Conservation (phyloP, 2,329 filamentous ascomycete species). For the Xylariaceae sp. region DNA sequence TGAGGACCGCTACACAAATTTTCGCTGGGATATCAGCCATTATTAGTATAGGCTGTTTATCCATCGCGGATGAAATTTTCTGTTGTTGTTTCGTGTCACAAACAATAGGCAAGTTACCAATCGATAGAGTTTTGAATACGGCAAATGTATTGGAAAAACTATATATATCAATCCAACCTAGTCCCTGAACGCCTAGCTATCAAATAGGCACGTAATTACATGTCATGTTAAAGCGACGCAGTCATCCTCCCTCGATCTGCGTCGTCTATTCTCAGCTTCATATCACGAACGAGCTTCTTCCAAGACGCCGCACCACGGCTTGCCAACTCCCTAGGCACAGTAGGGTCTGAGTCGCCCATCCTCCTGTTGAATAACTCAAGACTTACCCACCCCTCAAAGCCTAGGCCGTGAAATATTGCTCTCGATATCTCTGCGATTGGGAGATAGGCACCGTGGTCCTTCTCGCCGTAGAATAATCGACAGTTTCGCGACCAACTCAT, state of each 20-base stretch:
- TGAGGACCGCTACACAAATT: too few species aligned
- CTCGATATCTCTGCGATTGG: slow-evolving; percentile 61
- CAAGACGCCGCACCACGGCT: slow-evolving; percentile 31
- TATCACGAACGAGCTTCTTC: slow-evolving; percentile 30
- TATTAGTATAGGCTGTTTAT: too few species aligned
- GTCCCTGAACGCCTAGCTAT: slow-evolving; percentile 5
- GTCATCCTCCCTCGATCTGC: slow-evolving; percentile 14
- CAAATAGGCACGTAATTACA: too few species aligned
- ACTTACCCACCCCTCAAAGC: slow-evolving; percentile 68
- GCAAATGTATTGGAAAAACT: not conserved
- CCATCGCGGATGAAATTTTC: too few species aligned
- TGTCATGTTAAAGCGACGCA: slow-evolving; percentile 19
- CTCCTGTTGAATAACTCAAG: slow-evolving; percentile 67
- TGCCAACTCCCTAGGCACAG: slow-evolving; percentile 48
- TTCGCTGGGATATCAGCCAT: too few species aligned
- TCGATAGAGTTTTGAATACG: too few species aligned
- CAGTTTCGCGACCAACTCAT: slow-evolving; percentile 83
- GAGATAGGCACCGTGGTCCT: slow-evolving; percentile 62
- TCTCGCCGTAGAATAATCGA: slow-evolving; percentile 67
- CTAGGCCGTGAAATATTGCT: slow-evolving; percentile 61
- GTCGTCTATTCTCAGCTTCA: slow-evolving; percentile 25
- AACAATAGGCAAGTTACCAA: too few species aligned
- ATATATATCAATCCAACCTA: not conserved
- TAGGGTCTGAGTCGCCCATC: slow-evolving; percentile 51
- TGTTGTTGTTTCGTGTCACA: too few species aligned